A percentile compares a stretch with the other conserved stretches of the same genome.
These are phyloP conservation scores for Hypoxylon sp. DNA, from an alignment of 2,329 filamentous ascomycete genomes.

Conservation along the genomic window DNA sequence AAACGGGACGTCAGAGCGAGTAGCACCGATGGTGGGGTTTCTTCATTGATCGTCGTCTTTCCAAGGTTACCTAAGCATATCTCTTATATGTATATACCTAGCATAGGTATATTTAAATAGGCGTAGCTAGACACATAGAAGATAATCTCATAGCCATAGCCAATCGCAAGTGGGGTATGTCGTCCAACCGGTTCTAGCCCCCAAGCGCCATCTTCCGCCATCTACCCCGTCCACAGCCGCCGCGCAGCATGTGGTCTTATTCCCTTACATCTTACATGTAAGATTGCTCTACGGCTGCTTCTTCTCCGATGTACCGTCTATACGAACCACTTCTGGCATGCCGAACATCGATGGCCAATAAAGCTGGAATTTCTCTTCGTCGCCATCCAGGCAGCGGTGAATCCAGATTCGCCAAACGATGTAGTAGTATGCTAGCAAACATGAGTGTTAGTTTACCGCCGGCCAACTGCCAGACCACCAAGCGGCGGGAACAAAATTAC, in stretches of 20 bases:
- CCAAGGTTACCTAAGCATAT: background rate
- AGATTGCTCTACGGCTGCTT: conserved; percentile 38
- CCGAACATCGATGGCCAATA: conserved; percentile 74
- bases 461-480: background rate
- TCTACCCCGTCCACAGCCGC: background rate
- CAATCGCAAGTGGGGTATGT: conserved; percentile 2
- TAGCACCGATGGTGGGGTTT: conserved; percentile 18
- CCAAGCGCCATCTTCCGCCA: background rate
- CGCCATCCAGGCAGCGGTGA: conserved; percentile 78
- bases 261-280: background rate
- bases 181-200: background rate
- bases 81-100: background rate
- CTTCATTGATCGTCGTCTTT: background rate
- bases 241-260: too few species aligned
- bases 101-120: too few species aligned
- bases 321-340: conserved; percentile 60
- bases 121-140: background rate
- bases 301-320: conserved; percentile 46
- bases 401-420: conserved; percentile 88
- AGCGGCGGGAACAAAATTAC: conserved; percentile 6
- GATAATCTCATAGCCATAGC: background rate
- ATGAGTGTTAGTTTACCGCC: conserved; percentile 29
- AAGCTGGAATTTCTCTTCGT: conserved; percentile 77
- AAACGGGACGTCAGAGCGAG: background rate
- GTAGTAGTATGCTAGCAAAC: conserved; percentile 76